Percentiles rank a stretch among this genome's conserved stretches.
Evolutionary conservation across 2,329 filamentous ascomycete species (phyloP).

Genomic region (Penicillium digitatum): DNA sequence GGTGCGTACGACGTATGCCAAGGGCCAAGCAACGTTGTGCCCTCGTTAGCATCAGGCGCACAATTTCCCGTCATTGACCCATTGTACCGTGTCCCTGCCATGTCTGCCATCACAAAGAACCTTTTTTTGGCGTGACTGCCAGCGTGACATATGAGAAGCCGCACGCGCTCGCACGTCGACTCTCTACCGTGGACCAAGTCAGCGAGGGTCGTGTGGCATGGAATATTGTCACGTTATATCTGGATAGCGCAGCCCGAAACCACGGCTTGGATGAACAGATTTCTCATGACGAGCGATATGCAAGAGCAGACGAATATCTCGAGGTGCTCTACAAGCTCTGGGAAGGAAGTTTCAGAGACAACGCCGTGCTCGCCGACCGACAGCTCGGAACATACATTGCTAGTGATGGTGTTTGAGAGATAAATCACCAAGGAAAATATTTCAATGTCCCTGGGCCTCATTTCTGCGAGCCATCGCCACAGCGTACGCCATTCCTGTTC

Average conservation of each 20-base stretch:
- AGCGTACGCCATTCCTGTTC: constrained; percentile 44
- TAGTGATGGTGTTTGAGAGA: constrained; percentile 22
- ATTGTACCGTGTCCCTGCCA: constrained; percentile 38
- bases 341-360: constrained; percentile 49
- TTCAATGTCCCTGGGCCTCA: constrained; percentile 32
- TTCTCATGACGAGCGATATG: constrained; percentile 46
- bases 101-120: constrained; percentile 44
- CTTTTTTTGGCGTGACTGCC: constrained; percentile 49
- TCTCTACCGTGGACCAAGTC: constrained; percentile 51
- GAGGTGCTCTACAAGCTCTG: constrained; percentile 45
- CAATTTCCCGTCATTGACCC: constrained; percentile 41
- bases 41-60: constrained; percentile 29
- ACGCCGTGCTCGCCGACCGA: constrained; percentile 25
- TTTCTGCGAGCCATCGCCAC: constrained; percentile 39
- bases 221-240: constrained; percentile 49
- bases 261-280: constrained; percentile 40
- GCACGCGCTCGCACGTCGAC: constrained; percentile 50
- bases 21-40: constrained; percentile 27
- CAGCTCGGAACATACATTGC: constrained; percentile 8
- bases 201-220: constrained; percentile 48
- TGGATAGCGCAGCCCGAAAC: constrained; percentile 42
- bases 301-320: constrained; percentile 45
- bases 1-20: constrained; percentile 45
- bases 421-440: constrained; percentile 33
- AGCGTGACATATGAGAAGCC: constrained; percentile 52